phyloP scores from a whole-genome alignment of 345 rosid genomes.

The Geranium brycei region DNA sequence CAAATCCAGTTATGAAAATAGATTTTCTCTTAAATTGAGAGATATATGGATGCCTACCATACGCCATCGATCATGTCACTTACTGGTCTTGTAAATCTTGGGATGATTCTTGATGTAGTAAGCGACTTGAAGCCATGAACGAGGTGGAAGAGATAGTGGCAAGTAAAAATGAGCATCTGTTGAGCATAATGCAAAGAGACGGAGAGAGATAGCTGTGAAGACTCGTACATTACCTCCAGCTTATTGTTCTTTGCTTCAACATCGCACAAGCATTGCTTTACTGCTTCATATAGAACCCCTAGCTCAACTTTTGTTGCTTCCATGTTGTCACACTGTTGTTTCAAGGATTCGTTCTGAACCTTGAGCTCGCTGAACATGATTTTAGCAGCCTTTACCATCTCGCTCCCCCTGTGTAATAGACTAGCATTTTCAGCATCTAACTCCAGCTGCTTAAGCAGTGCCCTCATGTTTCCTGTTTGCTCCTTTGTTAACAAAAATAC shows the following conservation, averaged over 20 bases:
- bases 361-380: constrained; percentile 28
- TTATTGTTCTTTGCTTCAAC: constrained; percentile 31
- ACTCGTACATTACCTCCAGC: constrained; percentile 36
- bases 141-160: constrained; percentile 3
- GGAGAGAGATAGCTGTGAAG: constrained; percentile 9
- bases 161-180: neutral
- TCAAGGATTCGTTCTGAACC: constrained; percentile 33
- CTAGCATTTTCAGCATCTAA: constrained; percentile 36
- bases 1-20: constrained; percentile 2
- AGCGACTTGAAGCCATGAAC: constrained; percentile 97
- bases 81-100: constrained; percentile 66
- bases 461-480: constrained; percentile 35
- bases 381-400: constrained; percentile 26
- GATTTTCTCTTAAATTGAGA: constrained; percentile 1
- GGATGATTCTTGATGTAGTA: constrained; percentile 63
- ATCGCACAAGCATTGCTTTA: constrained; percentile 32
- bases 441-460: constrained; percentile 38
- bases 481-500: constrained; percentile 30
- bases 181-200: neutral
- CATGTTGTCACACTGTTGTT: constrained; percentile 30
- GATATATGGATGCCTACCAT: constrained; percentile 33
- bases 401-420: constrained; percentile 25
- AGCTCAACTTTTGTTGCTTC: constrained; percentile 52
- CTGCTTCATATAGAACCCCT: constrained; percentile 44
- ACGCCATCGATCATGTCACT: constrained; percentile 78